phyloP scores from a whole-genome alignment of 441 rosid species.

The Raphanus hybrid region DNA sequence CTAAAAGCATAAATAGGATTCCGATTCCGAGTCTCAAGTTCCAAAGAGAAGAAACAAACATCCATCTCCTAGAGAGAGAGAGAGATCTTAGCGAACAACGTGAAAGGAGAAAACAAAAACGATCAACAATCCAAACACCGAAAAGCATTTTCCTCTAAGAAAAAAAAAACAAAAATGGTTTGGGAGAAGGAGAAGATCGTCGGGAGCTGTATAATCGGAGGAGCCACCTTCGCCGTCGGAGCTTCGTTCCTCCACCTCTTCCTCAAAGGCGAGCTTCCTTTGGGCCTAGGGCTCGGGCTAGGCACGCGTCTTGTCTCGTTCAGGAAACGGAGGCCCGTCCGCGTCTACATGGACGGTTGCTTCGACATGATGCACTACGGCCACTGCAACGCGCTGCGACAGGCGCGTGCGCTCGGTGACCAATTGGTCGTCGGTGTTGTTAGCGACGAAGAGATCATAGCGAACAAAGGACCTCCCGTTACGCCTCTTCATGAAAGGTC shows the following conservation, averaged over 20 bases:
- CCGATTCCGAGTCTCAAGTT: constrained; percentile 45
- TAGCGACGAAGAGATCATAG: constrained; percentile 89
- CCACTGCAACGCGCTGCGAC: constrained; percentile 92
- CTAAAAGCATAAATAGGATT: constrained; percentile 22
- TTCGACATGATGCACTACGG: constrained; percentile 99
- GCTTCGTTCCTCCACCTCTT: constrained; percentile 46
- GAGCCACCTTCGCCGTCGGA: constrained; percentile 56
- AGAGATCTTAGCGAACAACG: constrained; percentile 24
- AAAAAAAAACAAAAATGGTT: constrained; percentile 32
- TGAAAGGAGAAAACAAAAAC: constrained; percentile 18
- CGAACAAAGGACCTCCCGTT: constrained; percentile 96
- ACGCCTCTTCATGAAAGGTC: constrained; percentile 88
- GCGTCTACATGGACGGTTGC: constrained; percentile 99
- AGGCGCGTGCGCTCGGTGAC: constrained; percentile 90
- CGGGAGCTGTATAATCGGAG: constrained; percentile 51
- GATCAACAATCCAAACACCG: constrained; percentile 19
- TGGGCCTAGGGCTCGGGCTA: constrained; percentile 40
- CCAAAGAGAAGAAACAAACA: constrained; percentile 37
- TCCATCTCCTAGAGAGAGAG: background rate
- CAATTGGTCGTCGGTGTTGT: constrained; percentile 93
- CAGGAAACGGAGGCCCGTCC: constrained; percentile 61
- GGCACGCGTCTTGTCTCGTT: constrained; percentile 41
- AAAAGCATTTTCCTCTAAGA: background rate
- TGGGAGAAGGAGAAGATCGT: constrained; percentile 48
- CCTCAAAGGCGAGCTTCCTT: constrained; percentile 44